Evolutionary conservation across 2,329 filamentous ascomycete species (phyloP).

Genomic region (Mariannaea sp.): DNA sequence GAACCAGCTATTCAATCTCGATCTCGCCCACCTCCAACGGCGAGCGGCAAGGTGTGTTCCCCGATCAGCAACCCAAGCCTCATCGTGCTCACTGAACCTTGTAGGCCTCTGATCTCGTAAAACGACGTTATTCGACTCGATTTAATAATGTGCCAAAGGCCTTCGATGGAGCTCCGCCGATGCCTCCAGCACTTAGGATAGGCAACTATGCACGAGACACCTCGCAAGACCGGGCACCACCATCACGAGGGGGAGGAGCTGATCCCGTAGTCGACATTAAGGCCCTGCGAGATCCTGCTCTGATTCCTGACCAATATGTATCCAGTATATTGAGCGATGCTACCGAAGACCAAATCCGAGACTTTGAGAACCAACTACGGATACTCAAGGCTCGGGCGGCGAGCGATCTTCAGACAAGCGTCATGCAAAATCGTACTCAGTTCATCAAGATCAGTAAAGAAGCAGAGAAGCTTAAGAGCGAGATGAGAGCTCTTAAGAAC

Average conservation of each 20-base stretch:
- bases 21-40: constrained; percentile 54
- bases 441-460: constrained; percentile 99
- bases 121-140: constrained; percentile 90
- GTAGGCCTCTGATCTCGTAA: constrained; percentile 83
- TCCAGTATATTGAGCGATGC: constrained; percentile 78
- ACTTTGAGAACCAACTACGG: constrained; percentile 76
- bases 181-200: constrained; percentile 69
- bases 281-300: constrained; percentile 76
- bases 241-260: constrained; percentile 57
- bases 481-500: constrained; percentile 89
- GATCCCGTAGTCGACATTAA: constrained; percentile 75
- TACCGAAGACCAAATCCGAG: constrained; percentile 82
- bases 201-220: constrained; percentile 62
- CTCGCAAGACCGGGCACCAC: constrained; percentile 51
- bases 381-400: constrained; percentile 79
- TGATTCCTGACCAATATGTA: constrained; percentile 80
- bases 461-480: constrained; percentile 93
- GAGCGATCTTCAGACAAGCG: constrained; percentile 87
- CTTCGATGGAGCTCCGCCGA: constrained; percentile 71
- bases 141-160: constrained; percentile 79
- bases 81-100: constrained; percentile 26
- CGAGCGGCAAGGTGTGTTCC: constrained; percentile 59
- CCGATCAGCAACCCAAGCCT: constrained; percentile 7
- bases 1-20: constrained; percentile 46
- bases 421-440: constrained; percentile 95